phyloP scores from a whole-genome alignment of 768 basidiomycete species.

The Phaeolepiota aurea region DNA sequence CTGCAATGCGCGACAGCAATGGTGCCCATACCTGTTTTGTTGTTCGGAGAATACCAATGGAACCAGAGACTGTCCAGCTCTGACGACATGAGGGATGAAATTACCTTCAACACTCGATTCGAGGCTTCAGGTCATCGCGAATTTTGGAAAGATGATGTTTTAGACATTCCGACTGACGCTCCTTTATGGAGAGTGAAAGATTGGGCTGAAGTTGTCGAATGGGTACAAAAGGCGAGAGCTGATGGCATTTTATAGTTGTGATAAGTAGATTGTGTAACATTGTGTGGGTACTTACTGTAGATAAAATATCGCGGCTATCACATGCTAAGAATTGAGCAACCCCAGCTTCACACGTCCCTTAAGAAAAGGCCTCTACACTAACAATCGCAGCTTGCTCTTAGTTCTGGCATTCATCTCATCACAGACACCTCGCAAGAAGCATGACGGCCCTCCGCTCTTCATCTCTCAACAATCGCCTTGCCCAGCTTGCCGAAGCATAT shows the following conservation, averaged over 20 bases:
- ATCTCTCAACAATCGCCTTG: slow-evolving; percentile 26
- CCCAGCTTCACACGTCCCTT: not conserved
- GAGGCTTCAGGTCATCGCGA: slow-evolving; percentile 36
- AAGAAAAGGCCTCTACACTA: not conserved
- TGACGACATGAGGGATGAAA: slow-evolving; percentile 37
- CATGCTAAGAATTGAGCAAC: not conserved
- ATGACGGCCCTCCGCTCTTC: slow-evolving; percentile 23
- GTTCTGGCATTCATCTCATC: too few species aligned
- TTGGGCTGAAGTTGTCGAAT: slow-evolving; percentile 52
- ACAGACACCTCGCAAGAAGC: too few species aligned
- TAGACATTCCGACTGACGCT: slow-evolving; percentile 40
- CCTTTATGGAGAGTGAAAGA: slow-evolving; percentile 46
- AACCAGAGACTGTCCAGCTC: slow-evolving; percentile 48
- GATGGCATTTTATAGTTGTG: slow-evolving; percentile 16
- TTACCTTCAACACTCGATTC: slow-evolving; percentile 43
- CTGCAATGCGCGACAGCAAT: slow-evolving; percentile 41
- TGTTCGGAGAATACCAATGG: slow-evolving; percentile 78
- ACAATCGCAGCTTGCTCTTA: slow-evolving; percentile 25
- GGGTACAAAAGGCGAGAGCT: slow-evolving; percentile 27
- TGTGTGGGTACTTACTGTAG: too few species aligned
- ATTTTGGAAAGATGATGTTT: slow-evolving; percentile 49
- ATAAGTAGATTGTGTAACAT: slow-evolving; percentile 4
- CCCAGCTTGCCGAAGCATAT: slow-evolving; percentile 45
- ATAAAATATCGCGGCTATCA: too few species aligned
- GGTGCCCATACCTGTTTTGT: slow-evolving; percentile 49